A percentile compares a stretch with the other conserved stretches of the same genome.
Evolutionary conservation across 176 grass and related monocot species (phyloP).

Genomic region (Aegilops sharonensis): DNA sequence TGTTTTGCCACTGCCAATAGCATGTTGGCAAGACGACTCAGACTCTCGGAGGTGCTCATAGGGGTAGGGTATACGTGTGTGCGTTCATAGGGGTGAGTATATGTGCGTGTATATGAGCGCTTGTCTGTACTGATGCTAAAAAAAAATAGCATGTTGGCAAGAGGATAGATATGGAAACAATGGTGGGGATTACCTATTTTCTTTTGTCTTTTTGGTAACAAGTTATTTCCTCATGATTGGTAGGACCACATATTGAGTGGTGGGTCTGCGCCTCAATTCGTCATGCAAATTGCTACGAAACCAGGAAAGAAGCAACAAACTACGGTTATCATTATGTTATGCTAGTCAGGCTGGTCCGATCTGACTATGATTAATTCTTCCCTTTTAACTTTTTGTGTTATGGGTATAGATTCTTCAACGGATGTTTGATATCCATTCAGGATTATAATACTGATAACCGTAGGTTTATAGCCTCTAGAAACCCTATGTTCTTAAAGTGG

Average conservation of each 20-base stretch:
- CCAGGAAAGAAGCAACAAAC: neutral
- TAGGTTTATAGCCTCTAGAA: too few relatives aligned
- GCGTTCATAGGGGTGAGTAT: too few relatives aligned
- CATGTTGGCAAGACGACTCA: neutral
- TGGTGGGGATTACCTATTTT: neutral
- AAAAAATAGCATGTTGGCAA: neutral
- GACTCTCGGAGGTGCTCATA: too few relatives aligned
- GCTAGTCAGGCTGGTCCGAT: too few relatives aligned
- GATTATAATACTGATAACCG: too few relatives aligned
- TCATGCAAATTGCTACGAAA: neutral
- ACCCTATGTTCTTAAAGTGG: neutral
- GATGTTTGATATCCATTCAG: too few relatives aligned
- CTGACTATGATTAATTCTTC: too few relatives aligned
- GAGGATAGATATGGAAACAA: neutral
- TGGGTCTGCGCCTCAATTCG: neutral
- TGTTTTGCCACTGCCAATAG: neutral
- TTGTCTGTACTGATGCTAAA: too few relatives aligned
- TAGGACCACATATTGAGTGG: neutral
- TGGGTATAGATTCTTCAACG: too few relatives aligned
- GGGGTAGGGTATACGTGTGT: too few relatives aligned
- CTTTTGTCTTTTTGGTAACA: neutral
- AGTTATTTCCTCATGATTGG: neutral
- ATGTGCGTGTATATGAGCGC: too few relatives aligned
- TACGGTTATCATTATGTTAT: neutral
- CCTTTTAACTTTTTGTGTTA: too few relatives aligned